phyloP scores from a whole-genome alignment of 768 basidiomycete species.

The Suillus variegatus region DNA sequence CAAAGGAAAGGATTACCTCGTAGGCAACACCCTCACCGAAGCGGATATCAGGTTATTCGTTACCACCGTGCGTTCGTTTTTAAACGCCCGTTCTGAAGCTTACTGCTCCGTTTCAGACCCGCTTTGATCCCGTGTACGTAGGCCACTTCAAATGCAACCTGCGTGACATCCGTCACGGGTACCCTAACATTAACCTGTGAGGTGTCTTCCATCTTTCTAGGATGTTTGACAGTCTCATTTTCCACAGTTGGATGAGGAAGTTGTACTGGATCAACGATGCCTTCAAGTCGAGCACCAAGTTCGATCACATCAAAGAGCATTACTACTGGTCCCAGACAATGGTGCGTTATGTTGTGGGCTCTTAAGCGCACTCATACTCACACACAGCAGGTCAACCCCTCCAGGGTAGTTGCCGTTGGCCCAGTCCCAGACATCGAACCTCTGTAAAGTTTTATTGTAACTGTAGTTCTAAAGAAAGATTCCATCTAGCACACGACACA shows the following conservation, averaged over 20 bases:
- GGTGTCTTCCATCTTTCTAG: neutral
- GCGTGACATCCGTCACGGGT: conserved; percentile 81
- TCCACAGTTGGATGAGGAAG: conserved; percentile 71
- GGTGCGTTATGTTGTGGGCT: conserved; percentile 14
- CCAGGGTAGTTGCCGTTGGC: conserved; percentile 74
- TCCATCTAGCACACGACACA: conserved; percentile 21
- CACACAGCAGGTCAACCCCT: conserved; percentile 69
- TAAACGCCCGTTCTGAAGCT: neutral
- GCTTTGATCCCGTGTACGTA: conserved; percentile 89
- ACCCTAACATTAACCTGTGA: conserved; percentile 74
- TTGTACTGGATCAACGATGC: conserved; percentile 91
- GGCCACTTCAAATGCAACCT: conserved; percentile 95
- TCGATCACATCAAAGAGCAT: conserved; percentile 66
- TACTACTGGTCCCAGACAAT: conserved; percentile 40
- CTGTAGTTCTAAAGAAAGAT: neutral
- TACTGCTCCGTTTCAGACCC: conserved; percentile 48
- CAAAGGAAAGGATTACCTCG: conserved; percentile 76
- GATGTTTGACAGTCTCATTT: neutral
- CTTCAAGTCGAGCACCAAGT: conserved; percentile 86
- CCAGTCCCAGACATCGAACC: conserved; percentile 71
- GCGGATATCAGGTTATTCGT: conserved; percentile 88
- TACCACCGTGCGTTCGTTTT: conserved; percentile 66
- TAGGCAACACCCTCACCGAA: conserved; percentile 83
- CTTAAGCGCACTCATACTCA: conserved; percentile 4
- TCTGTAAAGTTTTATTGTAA: conserved; percentile 33